Base-by-base conservation (phyloP, 2,329 filamentous ascomycete genomes). In the Alternaria viburni region DNA sequence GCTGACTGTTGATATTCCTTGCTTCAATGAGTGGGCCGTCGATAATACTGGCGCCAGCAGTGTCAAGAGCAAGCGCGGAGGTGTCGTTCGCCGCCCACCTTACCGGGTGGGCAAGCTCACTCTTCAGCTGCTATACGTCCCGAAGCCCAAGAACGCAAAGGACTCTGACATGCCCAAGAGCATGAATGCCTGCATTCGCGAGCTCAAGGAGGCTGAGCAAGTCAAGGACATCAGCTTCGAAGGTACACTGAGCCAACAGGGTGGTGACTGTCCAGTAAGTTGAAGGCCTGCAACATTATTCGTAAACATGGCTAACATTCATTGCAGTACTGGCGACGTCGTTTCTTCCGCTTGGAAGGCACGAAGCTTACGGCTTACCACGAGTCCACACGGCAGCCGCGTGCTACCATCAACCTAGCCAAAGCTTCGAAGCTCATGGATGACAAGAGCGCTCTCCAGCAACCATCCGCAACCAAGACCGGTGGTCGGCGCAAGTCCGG, bases 111-210 rank as follows among this genome's bases (percentile, higher is more conserved):
- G 94, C 69, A 97, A 97, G 82, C 86, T 99, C 58, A 93, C 97
- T 78, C 85, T 99, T 43, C 96, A 99, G 82, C 87, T 99, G 9
- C 85, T 99, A 13, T 99, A 97, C 75, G 93, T 99, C 1, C 96
- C 96, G 1, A 93, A 94, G 73, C 95, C 96, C 5, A 95, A 93
- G 83, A 91, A 91, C 47, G 86, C 90, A 28, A 89, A 89, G 54
- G 96, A 98, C 68, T 94, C 97, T 15, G 95, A 98, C 71, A 97
- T 99, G 93, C 96, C 96, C 58, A 98, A 98, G 89, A 97, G 94
- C 84, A 97, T 99, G 94, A 97, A 96, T 81, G 92, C 93, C 46
- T 97, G 93, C 79, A 91, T 98, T 71, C 88, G 96, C 17, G 96
- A 98, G 83, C 89, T 99, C 82, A 93, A 91, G 81, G 93, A 95